phyloP scores from a whole-genome alignment of 2,329 filamentous ascomycete species.

The Colletotrichum zoysiae region DNA sequence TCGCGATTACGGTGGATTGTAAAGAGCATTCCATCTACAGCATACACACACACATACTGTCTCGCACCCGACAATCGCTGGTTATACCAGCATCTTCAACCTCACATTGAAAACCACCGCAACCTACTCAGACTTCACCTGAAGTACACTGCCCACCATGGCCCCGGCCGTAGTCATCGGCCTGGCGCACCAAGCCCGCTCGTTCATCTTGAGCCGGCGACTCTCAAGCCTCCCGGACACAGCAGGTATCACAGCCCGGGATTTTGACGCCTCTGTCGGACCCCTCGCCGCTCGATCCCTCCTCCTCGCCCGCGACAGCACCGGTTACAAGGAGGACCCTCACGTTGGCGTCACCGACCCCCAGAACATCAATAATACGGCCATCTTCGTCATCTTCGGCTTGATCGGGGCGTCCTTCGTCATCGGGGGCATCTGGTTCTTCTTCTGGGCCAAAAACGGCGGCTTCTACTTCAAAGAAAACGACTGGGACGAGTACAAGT shows the following conservation, averaged over 20 bases:
- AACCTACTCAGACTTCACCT: background rate
- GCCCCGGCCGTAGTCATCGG: slow-evolving; percentile 55
- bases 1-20: slow-evolving; percentile 15
- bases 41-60: slow-evolving; percentile 11
- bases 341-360: slow-evolving; percentile 65
- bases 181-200: slow-evolving; percentile 39
- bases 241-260: slow-evolving; percentile 42
- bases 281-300: slow-evolving; percentile 59
- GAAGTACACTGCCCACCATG: slow-evolving; percentile 47
- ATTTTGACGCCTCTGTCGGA: slow-evolving; percentile 51
- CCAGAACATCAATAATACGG: slow-evolving; percentile 72
- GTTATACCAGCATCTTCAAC: background rate
- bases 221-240: slow-evolving; percentile 46
- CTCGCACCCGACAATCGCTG: slow-evolving; percentile 13
- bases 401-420: slow-evolving; percentile 84
- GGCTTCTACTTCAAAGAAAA: slow-evolving; percentile 87
- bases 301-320: slow-evolving; percentile 54
- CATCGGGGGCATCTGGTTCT: slow-evolving; percentile 89
- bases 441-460: slow-evolving; percentile 97
- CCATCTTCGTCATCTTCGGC: slow-evolving; percentile 87
- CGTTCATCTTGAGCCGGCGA: slow-evolving; percentile 47
- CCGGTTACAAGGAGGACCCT: slow-evolving; percentile 54
- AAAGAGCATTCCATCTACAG: slow-evolving; percentile 27
- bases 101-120: background rate
- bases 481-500: slow-evolving; percentile 99